Conservation (phyloP, 208 protist genomes). For the Trypanosoma cruzi region DNA sequence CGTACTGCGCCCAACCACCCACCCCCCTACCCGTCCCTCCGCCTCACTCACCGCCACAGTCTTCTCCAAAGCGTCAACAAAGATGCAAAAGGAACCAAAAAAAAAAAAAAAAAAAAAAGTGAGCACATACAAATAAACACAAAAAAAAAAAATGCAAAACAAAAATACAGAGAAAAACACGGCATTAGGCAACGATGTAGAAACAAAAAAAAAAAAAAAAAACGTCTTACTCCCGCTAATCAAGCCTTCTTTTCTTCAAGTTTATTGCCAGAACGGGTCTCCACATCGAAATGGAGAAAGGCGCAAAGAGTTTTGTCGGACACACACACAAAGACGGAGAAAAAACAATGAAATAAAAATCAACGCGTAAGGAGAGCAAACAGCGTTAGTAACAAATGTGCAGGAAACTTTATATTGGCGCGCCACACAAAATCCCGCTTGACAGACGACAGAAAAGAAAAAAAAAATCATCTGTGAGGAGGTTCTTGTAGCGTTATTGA, state of each 20-base stretch:
- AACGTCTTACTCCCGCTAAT: too few species aligned
- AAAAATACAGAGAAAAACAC: background rate
- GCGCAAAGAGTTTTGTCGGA: too few species aligned
- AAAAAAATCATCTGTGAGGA: background rate
- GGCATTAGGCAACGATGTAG: too few species aligned
- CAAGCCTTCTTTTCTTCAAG: too few species aligned
- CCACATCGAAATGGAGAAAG: background rate
- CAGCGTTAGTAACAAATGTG: background rate
- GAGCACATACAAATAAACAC: too few species aligned
- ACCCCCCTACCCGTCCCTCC: background rate
- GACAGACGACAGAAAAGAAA: too few species aligned
- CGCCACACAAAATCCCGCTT: background rate
- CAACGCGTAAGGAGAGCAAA: background rate
- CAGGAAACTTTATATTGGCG: background rate
- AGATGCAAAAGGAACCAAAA: background rate
- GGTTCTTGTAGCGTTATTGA: background rate
- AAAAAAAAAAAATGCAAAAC: background rate
- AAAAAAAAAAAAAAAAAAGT: conserved; percentile 6
- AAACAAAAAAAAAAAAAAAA: too few species aligned
- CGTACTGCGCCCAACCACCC: background rate
- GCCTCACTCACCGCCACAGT: background rate
- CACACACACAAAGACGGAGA: too few species aligned
- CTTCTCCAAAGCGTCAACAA: background rate
- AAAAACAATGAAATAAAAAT: too few species aligned
- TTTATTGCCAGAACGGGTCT: too few species aligned